phyloP scores from a whole-genome alignment of 371 early-diverging fungal species.

The Mortierella sp. region DNA sequence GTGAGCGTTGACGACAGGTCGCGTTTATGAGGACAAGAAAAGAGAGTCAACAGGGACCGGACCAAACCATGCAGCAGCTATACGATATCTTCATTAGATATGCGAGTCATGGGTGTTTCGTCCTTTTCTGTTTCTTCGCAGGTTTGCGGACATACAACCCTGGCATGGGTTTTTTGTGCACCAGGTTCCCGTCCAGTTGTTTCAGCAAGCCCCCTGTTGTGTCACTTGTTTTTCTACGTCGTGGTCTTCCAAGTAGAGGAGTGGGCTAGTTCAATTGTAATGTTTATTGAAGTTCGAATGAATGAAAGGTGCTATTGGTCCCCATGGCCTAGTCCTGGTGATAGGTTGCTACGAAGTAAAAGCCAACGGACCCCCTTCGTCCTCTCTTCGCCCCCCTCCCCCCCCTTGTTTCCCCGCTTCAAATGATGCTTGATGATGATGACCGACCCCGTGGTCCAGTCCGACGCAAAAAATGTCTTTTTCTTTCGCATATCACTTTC shows the following conservation, averaged over 20 bases:
- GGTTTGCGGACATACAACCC: too few species aligned
- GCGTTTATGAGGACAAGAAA: background rate
- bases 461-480: background rate
- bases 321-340: too few species aligned
- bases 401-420: too few species aligned
- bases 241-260: too few species aligned
- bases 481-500: background rate
- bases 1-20: background rate
- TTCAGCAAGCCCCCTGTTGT: background rate
- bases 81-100: too few species aligned
- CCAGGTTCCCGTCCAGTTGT: background rate
- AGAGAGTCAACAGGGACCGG: background rate
- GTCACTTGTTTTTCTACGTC: too few species aligned
- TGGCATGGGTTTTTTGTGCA: too few species aligned
- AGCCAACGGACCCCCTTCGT: background rate
- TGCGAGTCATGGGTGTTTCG: too few species aligned
- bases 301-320: too few species aligned
- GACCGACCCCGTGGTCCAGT: constrained; percentile 11
- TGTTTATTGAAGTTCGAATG: too few species aligned
- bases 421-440: background rate
- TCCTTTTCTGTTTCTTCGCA: too few species aligned
- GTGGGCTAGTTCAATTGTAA: too few species aligned
- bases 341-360: background rate
- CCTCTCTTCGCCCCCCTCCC: background rate
- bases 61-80: background rate